phyloP scores from a whole-genome alignment of 495 filamentous ascomycete genomes.

The Penicillium atrosanguineum region DNA sequence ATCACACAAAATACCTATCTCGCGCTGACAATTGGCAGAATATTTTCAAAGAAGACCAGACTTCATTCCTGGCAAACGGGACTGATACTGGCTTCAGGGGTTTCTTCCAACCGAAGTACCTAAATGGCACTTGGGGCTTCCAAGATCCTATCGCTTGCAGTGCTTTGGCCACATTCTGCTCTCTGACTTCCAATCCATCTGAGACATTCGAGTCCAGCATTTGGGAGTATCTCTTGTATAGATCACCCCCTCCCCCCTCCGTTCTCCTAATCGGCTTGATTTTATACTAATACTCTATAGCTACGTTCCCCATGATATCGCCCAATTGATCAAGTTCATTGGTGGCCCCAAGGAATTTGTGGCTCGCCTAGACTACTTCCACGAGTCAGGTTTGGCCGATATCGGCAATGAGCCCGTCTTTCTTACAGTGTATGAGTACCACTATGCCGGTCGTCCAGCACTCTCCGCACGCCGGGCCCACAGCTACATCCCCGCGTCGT shows the following conservation, averaged over 20 bases:
- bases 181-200: conserved; percentile 58
- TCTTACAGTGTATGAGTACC: conserved; percentile 68
- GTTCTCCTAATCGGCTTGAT: neutral
- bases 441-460: conserved; percentile 67
- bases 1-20: conserved; percentile 59
- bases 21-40: conserved; percentile 68
- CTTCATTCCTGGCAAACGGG: conserved; percentile 51
- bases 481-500: conserved; percentile 63
- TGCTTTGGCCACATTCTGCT: conserved; percentile 54
- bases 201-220: conserved; percentile 71
- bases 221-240: conserved; percentile 63
- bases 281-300: conserved; percentile 16
- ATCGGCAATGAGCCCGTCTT: conserved; percentile 74
- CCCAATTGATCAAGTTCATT: conserved; percentile 54
- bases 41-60: conserved; percentile 62
- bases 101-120: conserved; percentile 65
- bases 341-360: conserved; percentile 60
- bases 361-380: conserved; percentile 62
- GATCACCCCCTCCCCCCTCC: neutral
- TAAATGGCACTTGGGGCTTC: conserved; percentile 65
- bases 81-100: conserved; percentile 62
- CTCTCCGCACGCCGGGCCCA: conserved; percentile 60
- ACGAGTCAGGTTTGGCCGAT: conserved; percentile 62
- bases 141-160: conserved; percentile 70
- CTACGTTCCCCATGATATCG: conserved; percentile 71